Conservation (phyloP, 2,329 filamentous ascomycete genomes). For the Phaeosphaeria sp. region DNA sequence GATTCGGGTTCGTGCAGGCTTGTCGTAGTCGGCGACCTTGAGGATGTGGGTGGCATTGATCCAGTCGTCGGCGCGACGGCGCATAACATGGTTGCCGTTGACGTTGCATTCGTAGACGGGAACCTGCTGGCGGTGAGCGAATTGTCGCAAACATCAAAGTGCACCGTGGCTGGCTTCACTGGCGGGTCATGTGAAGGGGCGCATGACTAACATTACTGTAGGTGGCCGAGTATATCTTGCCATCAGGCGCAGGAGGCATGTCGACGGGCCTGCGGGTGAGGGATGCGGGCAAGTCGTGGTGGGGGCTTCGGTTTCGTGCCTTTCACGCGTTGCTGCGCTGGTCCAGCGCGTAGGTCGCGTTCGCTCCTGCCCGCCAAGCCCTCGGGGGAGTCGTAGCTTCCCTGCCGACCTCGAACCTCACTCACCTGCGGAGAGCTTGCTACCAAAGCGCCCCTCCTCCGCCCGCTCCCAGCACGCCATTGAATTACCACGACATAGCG, state of each 20-base stretch:
- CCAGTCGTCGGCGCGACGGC: constrained; percentile 90
- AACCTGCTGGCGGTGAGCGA: constrained; percentile 64
- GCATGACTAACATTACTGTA: constrained; percentile 61
- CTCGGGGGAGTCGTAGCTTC: constrained; percentile 16
- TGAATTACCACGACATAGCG: constrained; percentile 20
- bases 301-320: constrained; percentile 12
- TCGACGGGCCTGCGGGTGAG: constrained; percentile 19
- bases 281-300: constrained; percentile 2
- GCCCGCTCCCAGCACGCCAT: constrained; percentile 26
- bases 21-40: constrained; percentile 96
- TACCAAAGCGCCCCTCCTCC: constrained; percentile 13
- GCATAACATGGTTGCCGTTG: constrained; percentile 92
- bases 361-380: constrained; percentile 19
- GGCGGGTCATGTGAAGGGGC: constrained; percentile 2
- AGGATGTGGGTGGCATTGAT: constrained; percentile 99
- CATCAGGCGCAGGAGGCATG: constrained; percentile 48
- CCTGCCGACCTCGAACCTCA: constrained; percentile 25
- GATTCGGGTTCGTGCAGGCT: constrained; percentile 92
- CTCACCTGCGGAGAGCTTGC: constrained; percentile 22
- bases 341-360: constrained; percentile 20
- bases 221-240: constrained; percentile 68
- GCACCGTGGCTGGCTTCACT: background rate
- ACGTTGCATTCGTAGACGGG: constrained; percentile 95
- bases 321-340: no score
- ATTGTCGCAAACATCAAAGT: constrained; percentile 11